A percentile compares a stretch with the other conserved stretches of the same genome.
Evolutionary conservation across 441 rosid genomes (phyloP).

Genomic region (Corymbia calophylla): DNA sequence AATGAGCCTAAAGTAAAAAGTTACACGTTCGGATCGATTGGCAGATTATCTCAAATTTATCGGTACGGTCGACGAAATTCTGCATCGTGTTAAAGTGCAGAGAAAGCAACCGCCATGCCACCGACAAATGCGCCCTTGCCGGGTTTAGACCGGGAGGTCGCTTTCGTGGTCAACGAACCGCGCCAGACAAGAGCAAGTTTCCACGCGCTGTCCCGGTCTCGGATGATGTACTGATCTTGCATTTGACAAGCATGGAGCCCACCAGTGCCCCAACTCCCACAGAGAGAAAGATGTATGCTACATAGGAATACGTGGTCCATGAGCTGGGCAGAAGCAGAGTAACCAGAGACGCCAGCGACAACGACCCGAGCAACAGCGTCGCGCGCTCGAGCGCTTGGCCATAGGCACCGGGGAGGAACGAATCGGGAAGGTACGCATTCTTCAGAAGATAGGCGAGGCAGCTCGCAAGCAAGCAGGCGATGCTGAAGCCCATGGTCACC

Average conservation of each 20-base stretch:
- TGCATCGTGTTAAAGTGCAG: too few relatives aligned
- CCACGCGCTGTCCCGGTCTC: background rate
- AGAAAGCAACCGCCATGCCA: too few relatives aligned
- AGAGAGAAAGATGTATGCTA: background rate
- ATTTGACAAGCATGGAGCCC: background rate
- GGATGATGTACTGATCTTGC: background rate
- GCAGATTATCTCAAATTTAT: background rate
- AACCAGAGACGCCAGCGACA: background rate
- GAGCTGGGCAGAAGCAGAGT: background rate
- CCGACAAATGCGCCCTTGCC: background rate
- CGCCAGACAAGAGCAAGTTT: background rate
- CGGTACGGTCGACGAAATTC: background rate
- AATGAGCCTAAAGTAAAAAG: background rate
- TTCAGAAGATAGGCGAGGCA: background rate
- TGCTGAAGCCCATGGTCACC: background rate
- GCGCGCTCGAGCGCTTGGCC: background rate
- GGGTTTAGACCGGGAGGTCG: background rate
- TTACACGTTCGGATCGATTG: background rate
- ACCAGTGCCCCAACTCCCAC: background rate
- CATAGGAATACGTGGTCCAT: background rate
- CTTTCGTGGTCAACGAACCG: background rate
- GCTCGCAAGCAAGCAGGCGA: background rate
- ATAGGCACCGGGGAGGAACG: background rate
- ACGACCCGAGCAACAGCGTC: background rate
- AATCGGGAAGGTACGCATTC: background rate